Conservation (phyloP, 2,329 filamentous ascomycete genomes). For the Trichoderma aggressivum region DNA sequence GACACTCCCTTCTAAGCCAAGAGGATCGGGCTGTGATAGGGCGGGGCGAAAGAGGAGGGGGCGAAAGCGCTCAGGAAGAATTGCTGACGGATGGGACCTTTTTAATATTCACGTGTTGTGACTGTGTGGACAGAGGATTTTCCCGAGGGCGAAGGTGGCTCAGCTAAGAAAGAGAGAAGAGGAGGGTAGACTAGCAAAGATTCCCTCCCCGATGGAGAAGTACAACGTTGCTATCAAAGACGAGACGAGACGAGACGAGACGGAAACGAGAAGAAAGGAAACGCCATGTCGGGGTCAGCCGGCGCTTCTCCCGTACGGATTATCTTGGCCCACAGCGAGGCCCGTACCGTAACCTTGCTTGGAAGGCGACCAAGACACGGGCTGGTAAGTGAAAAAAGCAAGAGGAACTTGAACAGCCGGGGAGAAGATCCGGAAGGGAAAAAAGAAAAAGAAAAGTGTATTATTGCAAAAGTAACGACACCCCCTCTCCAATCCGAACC, state of each 20-base stretch:
- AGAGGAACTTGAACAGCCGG: neutral
- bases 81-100: neutral
- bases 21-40: neutral
- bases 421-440: neutral
- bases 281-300: neutral
- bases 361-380: conserved; percentile 1
- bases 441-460: neutral
- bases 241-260: neutral
- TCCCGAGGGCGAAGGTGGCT: neutral
- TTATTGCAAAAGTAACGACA: neutral
- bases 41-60: neutral
- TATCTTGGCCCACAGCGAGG: conserved; percentile 1
- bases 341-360: conserved; percentile 1
- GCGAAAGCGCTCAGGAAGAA: neutral
- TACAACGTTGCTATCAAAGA: conserved; percentile 9
- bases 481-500: neutral
- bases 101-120: neutral
- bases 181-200: neutral
- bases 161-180: neutral
- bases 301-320: neutral
- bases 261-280: neutral
- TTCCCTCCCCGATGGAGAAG: neutral
- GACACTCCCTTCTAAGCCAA: neutral
- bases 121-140: neutral
- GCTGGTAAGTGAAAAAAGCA: neutral